Evolutionary conservation across 2,329 filamentous ascomycete species (phyloP), one percentile per base, ranked within the genome.

Genomic region (Neonectria coccinea): DNA sequence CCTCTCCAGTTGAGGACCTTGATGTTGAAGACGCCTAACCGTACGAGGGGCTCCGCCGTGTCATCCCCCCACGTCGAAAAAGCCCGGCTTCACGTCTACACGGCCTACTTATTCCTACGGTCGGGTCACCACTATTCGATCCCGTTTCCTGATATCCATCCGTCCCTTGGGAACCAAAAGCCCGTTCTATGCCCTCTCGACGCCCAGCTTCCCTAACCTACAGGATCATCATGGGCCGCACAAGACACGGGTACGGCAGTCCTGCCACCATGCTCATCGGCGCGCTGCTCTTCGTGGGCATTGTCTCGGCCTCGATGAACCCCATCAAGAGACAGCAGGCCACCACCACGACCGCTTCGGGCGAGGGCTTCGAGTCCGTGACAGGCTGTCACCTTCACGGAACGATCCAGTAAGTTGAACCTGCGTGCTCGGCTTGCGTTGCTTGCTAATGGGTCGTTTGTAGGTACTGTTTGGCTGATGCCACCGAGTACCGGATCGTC

Each of bases 341-440:
- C 0, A 54, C 65, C 5, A 53, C 66, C 0, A 69, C 69, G 7
- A 61, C 71, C 10, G 68, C 67, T 11, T 25, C 25, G 1, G 51
- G 12, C 29, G 18, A 50, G n/a, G 59, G 53, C 56, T 69, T 71
- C 27, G n/a, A 68, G 58, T 72, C 68, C 1, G 18, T 73, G n/a
- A 73, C 71, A 1, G 62, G 59, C 2, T 73, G 71, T 18, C 70
- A 72, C 61, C 61, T 66, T 48, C 68, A 73, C 54, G 67, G 68
- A 4, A 50, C 64, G 36, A 59, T 59, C 4, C 71, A 73, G 71
- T 73, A 42, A n/a, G 56, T 14, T 2, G 1, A 2, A 3, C 41
- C 1, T 2, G 29, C 29, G 29, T 31, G 29, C 11, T 31, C 5
- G 25, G 25, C 25, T 31, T 31, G 8, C 29, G 6, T 31, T 14